Conservation (phyloP, 352 stramenopile species). For the Pythium chondricola region DNA sequence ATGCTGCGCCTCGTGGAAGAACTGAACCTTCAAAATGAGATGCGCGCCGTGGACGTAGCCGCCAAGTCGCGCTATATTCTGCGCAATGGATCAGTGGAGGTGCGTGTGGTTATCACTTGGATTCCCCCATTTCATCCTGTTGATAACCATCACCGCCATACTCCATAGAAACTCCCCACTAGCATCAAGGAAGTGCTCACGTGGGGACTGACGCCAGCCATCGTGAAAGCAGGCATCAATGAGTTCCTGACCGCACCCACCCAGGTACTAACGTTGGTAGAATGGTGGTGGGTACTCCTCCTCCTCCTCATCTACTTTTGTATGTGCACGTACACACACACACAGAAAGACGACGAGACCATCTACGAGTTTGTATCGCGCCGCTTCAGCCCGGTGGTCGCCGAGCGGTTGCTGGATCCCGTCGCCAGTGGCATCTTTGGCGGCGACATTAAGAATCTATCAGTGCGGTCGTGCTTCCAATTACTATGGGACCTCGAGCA, state of each 20-base stretch:
- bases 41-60: constrained; percentile 52
- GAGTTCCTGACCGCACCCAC: constrained; percentile 47
- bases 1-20: constrained; percentile 82
- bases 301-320: no score
- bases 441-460: constrained; percentile 76
- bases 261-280: constrained; percentile 16
- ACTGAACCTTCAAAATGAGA: constrained; percentile 53
- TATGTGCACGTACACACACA: no score
- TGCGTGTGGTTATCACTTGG: no score
- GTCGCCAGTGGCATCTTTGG: constrained; percentile 84
- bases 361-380: constrained; percentile 75
- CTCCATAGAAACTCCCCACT: constrained; percentile 51
- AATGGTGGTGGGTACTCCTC: no score
- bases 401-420: constrained; percentile 72
- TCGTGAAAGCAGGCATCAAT: constrained; percentile 54
- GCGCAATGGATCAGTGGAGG: constrained; percentile 61
- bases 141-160: not conserved
- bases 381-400: constrained; percentile 73
- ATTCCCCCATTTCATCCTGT: no score
- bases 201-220: constrained; percentile 52
- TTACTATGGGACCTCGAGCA: constrained; percentile 77
- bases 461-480: constrained; percentile 73
- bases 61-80: constrained; percentile 75
- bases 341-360: constrained; percentile 57
- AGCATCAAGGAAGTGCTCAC: constrained; percentile 47